Evolutionary conservation across 1,284 basidiomycete species (phyloP).

Genomic region (Tilletia indica): DNA sequence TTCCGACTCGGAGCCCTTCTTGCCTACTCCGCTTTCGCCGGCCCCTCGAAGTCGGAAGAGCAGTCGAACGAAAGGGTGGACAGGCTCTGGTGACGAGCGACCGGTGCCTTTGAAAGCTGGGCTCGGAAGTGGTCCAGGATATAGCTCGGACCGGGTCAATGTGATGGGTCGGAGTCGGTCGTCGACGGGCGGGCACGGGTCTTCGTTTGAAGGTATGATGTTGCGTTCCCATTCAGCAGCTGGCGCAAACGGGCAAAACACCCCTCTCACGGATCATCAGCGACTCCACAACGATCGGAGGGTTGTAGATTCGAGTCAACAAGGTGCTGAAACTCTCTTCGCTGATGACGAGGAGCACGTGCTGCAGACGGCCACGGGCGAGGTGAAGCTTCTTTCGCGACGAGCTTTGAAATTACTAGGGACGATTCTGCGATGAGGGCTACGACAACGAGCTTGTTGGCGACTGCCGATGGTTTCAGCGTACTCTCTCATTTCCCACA

Average conservation of each 20-base stretch:
- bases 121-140: no score
- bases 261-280: background rate
- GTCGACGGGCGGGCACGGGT: no score
- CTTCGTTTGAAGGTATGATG: no score
- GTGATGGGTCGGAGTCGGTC: no score
- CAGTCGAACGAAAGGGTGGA: no score
- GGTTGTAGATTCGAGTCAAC: background rate
- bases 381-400: background rate
- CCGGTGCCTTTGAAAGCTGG: no score
- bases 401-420: background rate
- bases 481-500: background rate
- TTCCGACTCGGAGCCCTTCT: no score
- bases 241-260: background rate
- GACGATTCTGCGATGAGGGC: background rate
- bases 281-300: background rate
- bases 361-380: background rate
- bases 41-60: no score
- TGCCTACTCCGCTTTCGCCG: no score
- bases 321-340: background rate
- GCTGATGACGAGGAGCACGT: conserved; percentile 4
- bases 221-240: no score
- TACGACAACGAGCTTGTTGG: background rate
- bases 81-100: no score
- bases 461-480: background rate
- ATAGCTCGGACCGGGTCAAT: no score